Percentiles rank a stretch among this genome's conserved stretches.
phyloP scores from a whole-genome alignment of 2,329 filamentous ascomycete species.

The Clarireedia homoeocarpa region DNA sequence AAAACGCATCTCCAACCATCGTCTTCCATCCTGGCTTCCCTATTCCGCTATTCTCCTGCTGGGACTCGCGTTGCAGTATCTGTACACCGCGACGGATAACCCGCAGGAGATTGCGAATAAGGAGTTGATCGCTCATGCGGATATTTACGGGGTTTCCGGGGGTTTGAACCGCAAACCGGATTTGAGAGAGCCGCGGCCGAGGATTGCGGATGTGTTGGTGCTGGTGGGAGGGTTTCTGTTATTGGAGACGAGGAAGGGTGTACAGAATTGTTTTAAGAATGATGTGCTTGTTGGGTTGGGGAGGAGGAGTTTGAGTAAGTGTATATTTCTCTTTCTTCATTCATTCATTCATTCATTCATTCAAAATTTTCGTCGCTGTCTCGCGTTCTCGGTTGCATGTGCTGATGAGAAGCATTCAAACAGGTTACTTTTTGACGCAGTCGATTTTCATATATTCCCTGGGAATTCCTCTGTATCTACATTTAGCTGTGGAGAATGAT shows the following conservation, averaged over 20 bases:
- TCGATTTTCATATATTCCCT: slow-evolving; percentile 34
- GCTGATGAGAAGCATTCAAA: neutral
- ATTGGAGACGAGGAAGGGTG: slow-evolving; percentile 32
- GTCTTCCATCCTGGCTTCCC: slow-evolving; percentile 5
- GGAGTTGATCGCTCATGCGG: slow-evolving; percentile 35
- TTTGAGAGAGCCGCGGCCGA: slow-evolving; percentile 29
- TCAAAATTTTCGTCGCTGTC: too few relatives aligned
- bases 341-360: too few relatives aligned
- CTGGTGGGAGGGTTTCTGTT: slow-evolving; percentile 35
- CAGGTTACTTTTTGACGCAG: slow-evolving; percentile 36
- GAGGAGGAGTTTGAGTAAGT: slow-evolving; percentile 36
- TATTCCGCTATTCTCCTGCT: slow-evolving; percentile 19
- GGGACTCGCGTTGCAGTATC: slow-evolving; percentile 35
- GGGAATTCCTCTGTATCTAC: slow-evolving; percentile 32
- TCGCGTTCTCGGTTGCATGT: neutral
- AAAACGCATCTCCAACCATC: too few relatives aligned
- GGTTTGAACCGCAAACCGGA: slow-evolving; percentile 31
- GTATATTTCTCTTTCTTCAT: too few relatives aligned
- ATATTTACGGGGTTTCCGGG: slow-evolving; percentile 31
- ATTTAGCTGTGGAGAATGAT: neutral
- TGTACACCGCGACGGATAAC: slow-evolving; percentile 33
- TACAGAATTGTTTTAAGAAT: slow-evolving; percentile 32
- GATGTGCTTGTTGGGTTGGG: slow-evolving; percentile 33
- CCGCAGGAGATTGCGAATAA: slow-evolving; percentile 29
- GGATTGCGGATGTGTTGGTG: slow-evolving; percentile 37